Base-by-base conservation (phyloP, 805 yeast species). In the Debaryomyces hansenii region DNA sequence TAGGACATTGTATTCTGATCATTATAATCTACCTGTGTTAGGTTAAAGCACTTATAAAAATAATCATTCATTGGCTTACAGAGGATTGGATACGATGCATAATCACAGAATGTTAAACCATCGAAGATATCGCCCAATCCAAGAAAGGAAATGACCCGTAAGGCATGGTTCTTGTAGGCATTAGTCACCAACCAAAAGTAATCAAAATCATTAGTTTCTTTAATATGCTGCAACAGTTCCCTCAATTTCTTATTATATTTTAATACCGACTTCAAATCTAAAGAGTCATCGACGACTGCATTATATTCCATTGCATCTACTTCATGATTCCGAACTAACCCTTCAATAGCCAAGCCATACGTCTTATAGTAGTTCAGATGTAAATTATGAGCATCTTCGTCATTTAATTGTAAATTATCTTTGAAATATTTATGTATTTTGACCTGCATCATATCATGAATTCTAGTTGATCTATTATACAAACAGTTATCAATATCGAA, bases 401-500 rank as follows among this genome's bases (percentile, higher is more conserved):
- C 90, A 40, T 74, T 70, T 36, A 92, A 67, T 15, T 73, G 60
- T 43, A 92, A 72, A 40, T 77, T 74, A 45, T 77, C 75, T 56
- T 83, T 85, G 71, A 94, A 90, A 66, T 86, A 92, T 40, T 84
- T 71, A 53, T 88, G 92, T 55, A 94, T 92, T 50, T 83, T 84
- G 14, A 79, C 82, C 58, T 87, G 96, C 97, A 92, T 92, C 66
- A 89, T 62, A 55, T 87, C 94, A 57, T 86, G 95, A 56, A 92
- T 87, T 62, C 77, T 76, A 20, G 87, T 79, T 1, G 90, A 82
- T 47, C 90, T 72, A 44, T 79, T 77, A 67, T 92, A 92, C 27
- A 92, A 76, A 63, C 97, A 90, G 64, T 92, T 92, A 71, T 92
- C 99, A 45, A 92, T 90, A 63, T 92, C 99, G 58, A 92, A 92